These are phyloP conservation scores for Metschnikowia amazonensis DNA, from an alignment of 805 yeast species.

Conservation along the genomic window DNA sequence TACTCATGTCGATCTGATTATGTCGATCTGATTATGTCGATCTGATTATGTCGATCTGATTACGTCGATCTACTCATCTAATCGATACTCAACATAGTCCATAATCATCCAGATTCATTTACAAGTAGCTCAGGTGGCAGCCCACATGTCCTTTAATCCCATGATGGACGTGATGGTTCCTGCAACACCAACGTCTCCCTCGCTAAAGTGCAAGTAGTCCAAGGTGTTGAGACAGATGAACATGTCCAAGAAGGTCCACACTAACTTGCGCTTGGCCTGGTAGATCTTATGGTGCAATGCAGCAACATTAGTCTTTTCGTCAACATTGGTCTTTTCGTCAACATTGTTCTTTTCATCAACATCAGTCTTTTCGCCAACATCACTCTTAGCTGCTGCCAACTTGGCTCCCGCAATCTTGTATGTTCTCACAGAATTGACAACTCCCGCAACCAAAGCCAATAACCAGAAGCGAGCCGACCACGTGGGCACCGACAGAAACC, in stretches of 20 bases:
- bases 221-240: conserved; percentile 72
- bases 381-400: conserved; percentile 23
- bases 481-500: conserved; percentile 48
- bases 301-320: conserved; percentile 30
- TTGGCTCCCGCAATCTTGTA: conserved; percentile 44
- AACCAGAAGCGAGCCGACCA: conserved; percentile 76
- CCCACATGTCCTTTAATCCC: conserved; percentile 76
- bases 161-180: conserved; percentile 78
- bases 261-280: conserved; percentile 55
- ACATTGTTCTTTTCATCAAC: no score
- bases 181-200: conserved; percentile 77
- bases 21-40: no score
- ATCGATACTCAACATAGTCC: no score
- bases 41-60: no score
- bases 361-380: conserved; percentile 28
- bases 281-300: conserved; percentile 42
- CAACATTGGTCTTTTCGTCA: conserved; percentile 29
- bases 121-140: conserved; percentile 26
- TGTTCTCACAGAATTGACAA: conserved; percentile 56
- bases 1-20: no score
- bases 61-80: no score
- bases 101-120: no score
- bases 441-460: conserved; percentile 59
- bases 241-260: conserved; percentile 74
- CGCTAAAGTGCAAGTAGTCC: conserved; percentile 57